These are phyloP conservation scores for Colletotrichum orchidophilum DNA, from an alignment of 2,329 filamentous ascomycete genomes.

Conservation along the genomic window DNA sequence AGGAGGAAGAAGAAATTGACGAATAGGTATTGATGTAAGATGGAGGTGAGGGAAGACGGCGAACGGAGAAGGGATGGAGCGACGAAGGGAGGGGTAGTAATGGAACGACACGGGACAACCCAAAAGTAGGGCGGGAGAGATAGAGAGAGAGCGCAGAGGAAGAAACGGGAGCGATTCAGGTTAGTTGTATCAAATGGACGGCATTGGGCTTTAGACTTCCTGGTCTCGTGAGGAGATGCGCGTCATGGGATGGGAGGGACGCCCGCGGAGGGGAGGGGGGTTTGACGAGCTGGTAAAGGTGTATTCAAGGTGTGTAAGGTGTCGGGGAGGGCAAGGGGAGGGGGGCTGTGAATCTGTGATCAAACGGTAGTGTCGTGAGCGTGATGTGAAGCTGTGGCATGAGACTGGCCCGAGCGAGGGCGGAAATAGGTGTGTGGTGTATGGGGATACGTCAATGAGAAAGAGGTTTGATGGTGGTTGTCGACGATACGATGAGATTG, in stretches of 20 bases:
- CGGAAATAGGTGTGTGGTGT: neutral
- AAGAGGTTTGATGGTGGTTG: neutral
- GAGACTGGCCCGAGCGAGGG: constrained; percentile 3
- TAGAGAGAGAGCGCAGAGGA: neutral
- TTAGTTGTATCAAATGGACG: constrained; percentile 15
- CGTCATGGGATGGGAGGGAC: constrained; percentile 2
- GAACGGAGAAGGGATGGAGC: neutral
- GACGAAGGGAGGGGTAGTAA: neutral
- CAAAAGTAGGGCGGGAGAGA: constrained; percentile 1
- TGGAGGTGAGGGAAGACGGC: neutral
- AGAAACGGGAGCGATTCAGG: constrained; percentile 16
- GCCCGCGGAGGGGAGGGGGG: neutral
- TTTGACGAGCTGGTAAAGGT: too few relatives aligned
- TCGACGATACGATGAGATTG: neutral
- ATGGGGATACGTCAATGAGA: neutral
- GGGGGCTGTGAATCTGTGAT: neutral
- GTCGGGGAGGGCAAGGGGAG: neutral
- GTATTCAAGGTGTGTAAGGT: neutral
- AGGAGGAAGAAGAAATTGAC: neutral
- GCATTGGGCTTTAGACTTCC: constrained; percentile 19
- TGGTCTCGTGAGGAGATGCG: constrained; percentile 17
- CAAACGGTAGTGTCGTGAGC: neutral
- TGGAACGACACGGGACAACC: neutral
- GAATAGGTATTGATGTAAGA: neutral
- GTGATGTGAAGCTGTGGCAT: constrained; percentile 1